Evolutionary conservation across 345 rosid genomes (phyloP), one percentile per base, ranked within the genome.

Genomic region (Cardamine resedifolia): DNA sequence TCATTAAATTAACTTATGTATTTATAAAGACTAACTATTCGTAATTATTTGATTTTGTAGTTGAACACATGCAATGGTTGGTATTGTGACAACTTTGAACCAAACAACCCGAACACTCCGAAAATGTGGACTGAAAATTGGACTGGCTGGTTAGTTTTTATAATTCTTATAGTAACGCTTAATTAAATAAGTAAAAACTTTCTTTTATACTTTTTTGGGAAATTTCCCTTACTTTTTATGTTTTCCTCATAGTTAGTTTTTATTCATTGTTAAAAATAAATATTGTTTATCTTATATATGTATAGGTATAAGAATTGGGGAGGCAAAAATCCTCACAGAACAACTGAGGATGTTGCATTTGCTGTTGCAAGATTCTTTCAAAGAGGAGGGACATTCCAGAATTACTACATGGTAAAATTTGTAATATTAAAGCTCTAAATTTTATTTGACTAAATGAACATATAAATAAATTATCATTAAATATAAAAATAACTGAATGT

Each of bases 111-210:
- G 10, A 78, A 68, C 8, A 81, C 72, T 33, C 92, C 89, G 2
- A 87, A 87, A 56, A 81, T 87, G 75, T 89, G 88, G 90, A 83
- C 90, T 1, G 91, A 89, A 43, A 87, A 85, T 44, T 89, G 86
- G 92, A 81, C 85, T 3, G 90, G 90, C 26, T 89, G 87, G 91
- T 88, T 11, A 58, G 76, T 51, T 14, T 68, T 23, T 24, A 5
- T 24, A 0, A 5, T 51, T 6, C 5, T 51, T 6, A n/a, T 51
- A 23, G 0, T 3, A 5, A 19, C 2, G 0, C 11, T 51, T 3
- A 34, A 12, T 10, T 10, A 10, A 10, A 36, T 36, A 36, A 10
- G 10, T 1, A 36, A 33, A n/a, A n/a, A n/a, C n/a, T n/a, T n/a
- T n/a, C n/a, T n/a, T n/a, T n/a, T n/a, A 23, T 23, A 23, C 24